Evolutionary conservation across 2,329 filamentous ascomycete genomes (phyloP).

Genomic region (Colletotrichum cuscutae): DNA sequence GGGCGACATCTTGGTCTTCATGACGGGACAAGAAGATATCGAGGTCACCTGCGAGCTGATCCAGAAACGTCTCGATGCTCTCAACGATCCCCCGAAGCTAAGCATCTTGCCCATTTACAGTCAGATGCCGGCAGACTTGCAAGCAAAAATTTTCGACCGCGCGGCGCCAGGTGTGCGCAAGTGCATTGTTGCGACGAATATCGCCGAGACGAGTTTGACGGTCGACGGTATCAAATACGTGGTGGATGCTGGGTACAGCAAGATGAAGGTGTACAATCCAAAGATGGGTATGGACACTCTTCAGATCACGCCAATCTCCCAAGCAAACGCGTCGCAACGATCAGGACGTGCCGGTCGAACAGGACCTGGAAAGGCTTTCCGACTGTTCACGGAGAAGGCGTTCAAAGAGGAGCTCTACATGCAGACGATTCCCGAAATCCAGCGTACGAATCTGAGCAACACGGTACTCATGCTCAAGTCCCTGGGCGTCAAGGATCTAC

Average conservation of each 20-base stretch:
- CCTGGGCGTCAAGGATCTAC: constrained; percentile 89
- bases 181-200: constrained; percentile 98
- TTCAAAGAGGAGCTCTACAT: constrained; percentile 97
- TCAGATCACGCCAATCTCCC: constrained; percentile 96
- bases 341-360: constrained; percentile 94
- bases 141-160: constrained; percentile 96
- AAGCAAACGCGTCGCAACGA: constrained; percentile 93
- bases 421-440: constrained; percentile 97
- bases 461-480: constrained; percentile 95
- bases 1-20: constrained; percentile 97
- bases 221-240: constrained; percentile 99
- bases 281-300: constrained; percentile 99
- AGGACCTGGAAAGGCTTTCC: constrained; percentile 93
- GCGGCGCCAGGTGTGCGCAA: constrained; percentile 92
- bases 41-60: constrained; percentile 95
- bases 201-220: constrained; percentile 96
- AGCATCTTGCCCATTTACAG: constrained; percentile 98
- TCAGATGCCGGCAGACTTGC: constrained; percentile 98
- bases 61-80: constrained; percentile 83
- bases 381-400: constrained; percentile 92
- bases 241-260: constrained; percentile 94
- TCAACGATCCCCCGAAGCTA: constrained; percentile 95
- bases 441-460: constrained; percentile 94
- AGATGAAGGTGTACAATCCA: constrained; percentile 98
- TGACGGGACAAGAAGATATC: constrained; percentile 99